phyloP scores from a whole-genome alignment of 805 yeast species.

The Zygosaccharomyces kombuchaensis region DNA sequence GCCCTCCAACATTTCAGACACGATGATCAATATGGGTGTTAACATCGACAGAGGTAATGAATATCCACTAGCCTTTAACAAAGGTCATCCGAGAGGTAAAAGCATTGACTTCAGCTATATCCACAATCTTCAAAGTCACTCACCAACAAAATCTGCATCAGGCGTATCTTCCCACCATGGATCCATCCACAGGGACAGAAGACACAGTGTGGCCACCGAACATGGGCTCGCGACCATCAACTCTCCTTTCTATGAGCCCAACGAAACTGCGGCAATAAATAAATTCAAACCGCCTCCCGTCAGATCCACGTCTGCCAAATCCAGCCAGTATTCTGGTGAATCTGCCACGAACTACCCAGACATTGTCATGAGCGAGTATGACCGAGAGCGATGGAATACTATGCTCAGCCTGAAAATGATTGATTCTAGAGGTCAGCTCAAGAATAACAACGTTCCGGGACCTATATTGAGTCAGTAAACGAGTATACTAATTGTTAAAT shows the following conservation, averaged over 20 bases:
- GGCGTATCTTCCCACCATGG: constrained; percentile 13
- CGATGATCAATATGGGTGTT: constrained; percentile 11
- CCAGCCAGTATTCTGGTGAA: constrained; percentile 11
- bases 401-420: constrained; percentile 10
- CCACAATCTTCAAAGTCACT: constrained; percentile 31
- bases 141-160: constrained; percentile 32
- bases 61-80: constrained; percentile 1
- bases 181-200: constrained; percentile 11
- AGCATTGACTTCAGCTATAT: constrained; percentile 34
- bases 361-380: constrained; percentile 33
- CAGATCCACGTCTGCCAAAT: constrained; percentile 6
- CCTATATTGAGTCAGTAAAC: constrained; percentile 2
- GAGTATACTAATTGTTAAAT: constrained; percentile 1
- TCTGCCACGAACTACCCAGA: constrained; percentile 25
- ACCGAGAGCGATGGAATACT: constrained; percentile 36
- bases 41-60: constrained; percentile 9
- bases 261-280: neutral
- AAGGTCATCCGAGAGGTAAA: constrained; percentile 24
- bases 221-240: constrained; percentile 7
- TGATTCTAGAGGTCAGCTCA: constrained; percentile 4
- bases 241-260: neutral
- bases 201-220: constrained; percentile 18
- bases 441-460: constrained; percentile 8
- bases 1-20: constrained; percentile 29
- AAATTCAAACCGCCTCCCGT: constrained; percentile 5